Base-by-base conservation (phyloP, 1,284 basidiomycete genomes). In the Pholiota adiposa region DNA sequence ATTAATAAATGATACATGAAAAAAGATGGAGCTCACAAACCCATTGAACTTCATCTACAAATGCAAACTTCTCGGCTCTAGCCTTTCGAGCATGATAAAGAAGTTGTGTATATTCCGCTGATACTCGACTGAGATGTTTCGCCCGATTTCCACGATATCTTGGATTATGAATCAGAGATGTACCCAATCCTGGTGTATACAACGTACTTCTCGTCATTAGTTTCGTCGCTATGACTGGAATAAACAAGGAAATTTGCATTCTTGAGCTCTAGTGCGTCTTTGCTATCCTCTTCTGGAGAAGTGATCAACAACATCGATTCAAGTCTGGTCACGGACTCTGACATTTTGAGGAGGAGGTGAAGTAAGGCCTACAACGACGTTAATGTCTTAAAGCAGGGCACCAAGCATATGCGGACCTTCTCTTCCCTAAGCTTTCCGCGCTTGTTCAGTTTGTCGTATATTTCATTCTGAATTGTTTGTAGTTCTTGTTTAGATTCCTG, bases 51-150 rank as follows among this genome's bases (percentile, higher is more conserved):
- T 91, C 89, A 59, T 90, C 83, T 1, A 96, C 86, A 67, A 94
- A 94, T 8, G 81, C 82, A 70, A 93, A 93, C 1, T 83, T 82
- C 66, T 94, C 89, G 11, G 78, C 77, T 9, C 85, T 81, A 16
- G 95, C 93, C 72, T 97, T 96, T 16, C 87, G 84, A 38, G 88
- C 83, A 66, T 97, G 91, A 72, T 98, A 98, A 34, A 94, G 80
- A n/a, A 98, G 82, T 71, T 98, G 95, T 2, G 86, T 93, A 71
- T 96, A 97, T 73, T 97, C 96, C 11, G 88, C 82, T 11, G 95
- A 94, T 14, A 96, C 91, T 51, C 96, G 86, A 14, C 86, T 84
- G 3, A 98, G 82, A 68, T 94, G 89, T 72, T 97, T 97, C 3
- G 90, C 89, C 29, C 84, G 84, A 64, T 86, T 90, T 3, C 82